Base-by-base conservation (phyloP, 345 rosid genomes). In the Dipteronia sinensis region DNA sequence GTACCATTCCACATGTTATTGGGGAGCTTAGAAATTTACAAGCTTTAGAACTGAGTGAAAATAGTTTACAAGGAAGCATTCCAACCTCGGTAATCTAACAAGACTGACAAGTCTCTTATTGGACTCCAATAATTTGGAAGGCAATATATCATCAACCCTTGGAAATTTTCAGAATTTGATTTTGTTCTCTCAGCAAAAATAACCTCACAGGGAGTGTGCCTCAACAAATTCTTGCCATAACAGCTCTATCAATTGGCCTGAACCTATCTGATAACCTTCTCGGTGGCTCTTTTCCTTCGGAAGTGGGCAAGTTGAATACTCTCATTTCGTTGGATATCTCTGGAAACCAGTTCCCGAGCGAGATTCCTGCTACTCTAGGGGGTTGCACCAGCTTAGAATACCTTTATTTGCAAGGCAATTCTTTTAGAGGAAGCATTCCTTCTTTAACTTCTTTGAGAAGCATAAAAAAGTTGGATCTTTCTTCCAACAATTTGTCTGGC, bases 121-220 rank as follows among this genome's bases (percentile, higher is more conserved):
- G 42, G 73, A 19, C 2, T 70, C 44, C 44, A 70, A 70, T 53
- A 29, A 70, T 9, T 51, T 69, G 22, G 12, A 46, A 7, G 85
- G 85, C 29, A 62, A 27, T 5, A 79, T 84, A 3, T 83, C 85
- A 0, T 17, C 77, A 1, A 17, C 29, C 47, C 10, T 84, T 2
- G 75, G 81, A 17, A 78, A 65, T 15, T 78, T 80, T 44, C 2
- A 23, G 22, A 22, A 61, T 16, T 49, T 82, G 38, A 6, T 56
- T 20, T 2, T 1, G 51, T 17, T 44, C 46, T 20, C 74, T 82
- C 34, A 22, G 55, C 15, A 20, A 27, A 19, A 82, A 82, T 25
- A 78, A 65, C 27, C 51, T 82, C 3, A 64, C 7, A 11, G 81
- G 84, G 10, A 15, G 13, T 11, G 74, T 81, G 16, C 78, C 81